Evolutionary conservation across 192 early-diverging fungal species (phyloP), one percentile per base, ranked within the genome.

Genomic region (Backusella luteola): DNA sequence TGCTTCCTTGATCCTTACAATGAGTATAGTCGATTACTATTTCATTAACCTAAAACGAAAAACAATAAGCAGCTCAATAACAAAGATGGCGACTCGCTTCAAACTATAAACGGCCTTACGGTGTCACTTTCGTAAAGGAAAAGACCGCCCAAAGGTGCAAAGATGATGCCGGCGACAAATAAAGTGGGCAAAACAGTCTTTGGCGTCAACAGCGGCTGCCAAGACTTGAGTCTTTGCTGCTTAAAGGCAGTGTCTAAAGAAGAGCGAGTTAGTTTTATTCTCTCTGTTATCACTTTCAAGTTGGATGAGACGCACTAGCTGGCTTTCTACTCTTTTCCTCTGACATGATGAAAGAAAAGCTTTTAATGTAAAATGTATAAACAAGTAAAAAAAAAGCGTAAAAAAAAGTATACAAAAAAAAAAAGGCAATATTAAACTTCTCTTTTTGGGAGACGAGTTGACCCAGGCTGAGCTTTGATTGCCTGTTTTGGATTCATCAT

Each of bases 131-230:
- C 96, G 83, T 93, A 94, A 69, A 96, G 88, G 6, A 98, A 89
- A 67, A 94, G 89, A 41, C 95, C 96, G 72, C 97, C 98, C 23
- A 99, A 86, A 15, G 98, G 97, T 34, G 98, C 93, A 87, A 99
- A 99, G 39, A 98, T 85, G 34, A 96, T 91, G 7, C 98, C 98
- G 38, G 98, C 90, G 35, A 94, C 83, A 78, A 99, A 97, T 73
- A 99, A 94, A 36, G 95, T 95, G 12, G 98, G 98, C 23, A 99
- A 82, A 6, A 99, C 98, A 34, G 95, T 97, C 84, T 98, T 99
- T 67, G 98, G 98, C 12, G 97, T 99, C 26, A 99, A 89, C 59
- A 99, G 90, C 0, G 98, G 98, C 85, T 99, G 98, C 98, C 98
- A 99, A 19, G 97, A 95, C 85, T 95, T 96, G 83, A 99, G 92